Evolutionary conservation across 2,329 filamentous ascomycete genomes (phyloP).

Genomic region (Paecilomyces sp.): DNA sequence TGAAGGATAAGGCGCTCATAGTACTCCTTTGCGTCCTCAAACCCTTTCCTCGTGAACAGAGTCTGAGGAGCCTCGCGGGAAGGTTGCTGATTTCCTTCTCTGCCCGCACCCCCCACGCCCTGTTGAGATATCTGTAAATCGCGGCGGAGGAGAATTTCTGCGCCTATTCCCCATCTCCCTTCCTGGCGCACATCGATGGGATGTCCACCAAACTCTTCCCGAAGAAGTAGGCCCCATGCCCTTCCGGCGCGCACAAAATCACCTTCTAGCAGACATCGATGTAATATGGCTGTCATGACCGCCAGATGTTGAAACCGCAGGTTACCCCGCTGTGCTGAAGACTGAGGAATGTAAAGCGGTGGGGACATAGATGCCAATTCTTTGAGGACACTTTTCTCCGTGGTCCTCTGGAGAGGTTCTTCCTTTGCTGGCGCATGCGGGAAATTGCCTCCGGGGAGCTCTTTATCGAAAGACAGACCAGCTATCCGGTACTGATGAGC

Average conservation of each 20-base stretch:
- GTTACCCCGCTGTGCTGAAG: constrained; percentile 23
- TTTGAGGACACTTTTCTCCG: constrained; percentile 12
- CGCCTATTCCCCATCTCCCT: constrained; percentile 74
- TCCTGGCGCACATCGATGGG: constrained; percentile 62
- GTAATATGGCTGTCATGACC: constrained; percentile 61
- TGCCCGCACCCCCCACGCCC: not conserved
- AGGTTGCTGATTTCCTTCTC: constrained; percentile 3
- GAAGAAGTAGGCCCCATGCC: constrained; percentile 67
- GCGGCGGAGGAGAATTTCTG: constrained; percentile 69
- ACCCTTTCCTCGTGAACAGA: constrained; percentile 42
- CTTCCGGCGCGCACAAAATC: constrained; percentile 66
- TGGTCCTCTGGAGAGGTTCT: constrained; percentile 7
- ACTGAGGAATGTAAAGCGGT: constrained; percentile 26
- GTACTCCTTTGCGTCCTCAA: constrained; percentile 57
- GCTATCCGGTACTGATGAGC: constrained; percentile 10
- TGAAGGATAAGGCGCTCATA: constrained; percentile 73
- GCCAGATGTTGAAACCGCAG: constrained; percentile 51
- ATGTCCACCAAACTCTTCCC: constrained; percentile 50
- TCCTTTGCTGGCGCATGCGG: constrained; percentile 28
- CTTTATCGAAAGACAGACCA: constrained; percentile 14
- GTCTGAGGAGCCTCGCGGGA: constrained; percentile 6
- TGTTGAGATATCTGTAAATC: constrained; percentile 18
- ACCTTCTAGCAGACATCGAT: constrained; percentile 62
- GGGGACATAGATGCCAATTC: constrained; percentile 23
- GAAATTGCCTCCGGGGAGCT: constrained; percentile 33